A percentile compares a stretch with the other conserved stretches of the same genome.
Evolutionary conservation across 805 yeast species (phyloP).

Genomic region (Ascoidea asiatica): DNA sequence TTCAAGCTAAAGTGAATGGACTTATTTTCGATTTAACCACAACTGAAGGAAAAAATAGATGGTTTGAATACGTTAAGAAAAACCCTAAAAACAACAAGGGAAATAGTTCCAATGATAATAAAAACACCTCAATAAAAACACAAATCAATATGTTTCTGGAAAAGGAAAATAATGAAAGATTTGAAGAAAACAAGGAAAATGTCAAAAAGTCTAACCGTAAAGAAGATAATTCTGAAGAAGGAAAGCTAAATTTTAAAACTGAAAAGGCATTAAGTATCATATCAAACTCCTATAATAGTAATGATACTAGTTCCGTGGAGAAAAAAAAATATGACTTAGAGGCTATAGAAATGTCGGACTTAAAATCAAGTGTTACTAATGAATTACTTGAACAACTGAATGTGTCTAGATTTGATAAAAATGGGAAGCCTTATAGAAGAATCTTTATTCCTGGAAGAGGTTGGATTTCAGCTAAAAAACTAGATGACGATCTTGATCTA

Average conservation of each 20-base stretch:
- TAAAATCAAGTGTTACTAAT: neutral
- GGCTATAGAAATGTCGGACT: no score
- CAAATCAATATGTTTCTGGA: no score
- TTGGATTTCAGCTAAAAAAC: slow-evolving; percentile 27
- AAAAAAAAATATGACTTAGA: neutral
- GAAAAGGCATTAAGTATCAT: neutral
- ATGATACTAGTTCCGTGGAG: neutral
- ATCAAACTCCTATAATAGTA: neutral
- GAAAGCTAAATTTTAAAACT: neutral
- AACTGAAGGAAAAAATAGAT: slow-evolving; percentile 7
- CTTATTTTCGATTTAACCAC: slow-evolving; percentile 6
- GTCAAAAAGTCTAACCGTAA: no score
- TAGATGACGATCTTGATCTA: neutral
- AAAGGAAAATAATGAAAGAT: neutral
- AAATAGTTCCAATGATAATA: neutral
- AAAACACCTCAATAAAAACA: neutral
- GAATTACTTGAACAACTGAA: slow-evolving; percentile 2
- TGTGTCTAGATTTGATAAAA: slow-evolving; percentile 17
- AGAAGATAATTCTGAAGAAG: neutral
- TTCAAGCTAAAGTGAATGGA: slow-evolving; percentile 7
- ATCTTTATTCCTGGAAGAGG: slow-evolving; percentile 35
- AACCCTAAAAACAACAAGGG: neutral
- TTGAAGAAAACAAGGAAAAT: neutral
- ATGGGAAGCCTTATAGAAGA: slow-evolving; percentile 28
- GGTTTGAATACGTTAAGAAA: slow-evolving; percentile 5